Conservation (phyloP, 805 yeast species). For the Starmerella kuoi region DNA sequence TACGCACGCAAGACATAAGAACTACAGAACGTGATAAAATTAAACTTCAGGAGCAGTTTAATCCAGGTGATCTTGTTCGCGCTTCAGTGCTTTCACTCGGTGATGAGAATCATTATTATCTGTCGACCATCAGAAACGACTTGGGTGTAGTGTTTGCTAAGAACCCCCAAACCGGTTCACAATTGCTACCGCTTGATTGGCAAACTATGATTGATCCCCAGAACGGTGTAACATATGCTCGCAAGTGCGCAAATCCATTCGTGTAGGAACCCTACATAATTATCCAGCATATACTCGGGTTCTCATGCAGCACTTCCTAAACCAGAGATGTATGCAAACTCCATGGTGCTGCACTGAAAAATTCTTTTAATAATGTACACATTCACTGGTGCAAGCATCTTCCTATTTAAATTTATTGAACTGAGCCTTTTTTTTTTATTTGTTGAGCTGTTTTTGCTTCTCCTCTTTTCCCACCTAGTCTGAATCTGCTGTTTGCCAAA, state of each 20-base stretch:
- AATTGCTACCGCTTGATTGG: slow-evolving; percentile 90
- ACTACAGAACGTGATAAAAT: slow-evolving; percentile 85
- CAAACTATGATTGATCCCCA: slow-evolving; percentile 75
- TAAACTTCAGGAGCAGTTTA: slow-evolving; percentile 61
- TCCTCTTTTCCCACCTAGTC: no score
- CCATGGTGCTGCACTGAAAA: no score
- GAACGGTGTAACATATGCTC: slow-evolving; percentile 60
- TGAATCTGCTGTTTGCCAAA: no score
- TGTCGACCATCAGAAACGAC: slow-evolving; percentile 81
- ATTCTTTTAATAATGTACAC: no score
- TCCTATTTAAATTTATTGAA: no score
- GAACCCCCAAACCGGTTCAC: slow-evolving; percentile 52
- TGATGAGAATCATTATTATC: slow-evolving; percentile 82
- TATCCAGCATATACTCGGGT: no score
- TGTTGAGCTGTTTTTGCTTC: no score
- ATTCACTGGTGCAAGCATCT: no score
- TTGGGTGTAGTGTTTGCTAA: slow-evolving; percentile 88
- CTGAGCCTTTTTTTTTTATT: no score
- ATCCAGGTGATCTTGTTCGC: slow-evolving; percentile 86
- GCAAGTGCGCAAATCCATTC: slow-evolving; percentile 88
- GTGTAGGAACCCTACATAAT: slow-evolving; percentile 30
- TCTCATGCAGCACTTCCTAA: no score
- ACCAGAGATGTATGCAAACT: no score
- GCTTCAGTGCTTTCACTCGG: slow-evolving; percentile 76
- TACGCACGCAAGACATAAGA: slow-evolving; percentile 77